phyloP scores from a whole-genome alignment of 106 monocot genomes.

The Allium sativum region DNA sequence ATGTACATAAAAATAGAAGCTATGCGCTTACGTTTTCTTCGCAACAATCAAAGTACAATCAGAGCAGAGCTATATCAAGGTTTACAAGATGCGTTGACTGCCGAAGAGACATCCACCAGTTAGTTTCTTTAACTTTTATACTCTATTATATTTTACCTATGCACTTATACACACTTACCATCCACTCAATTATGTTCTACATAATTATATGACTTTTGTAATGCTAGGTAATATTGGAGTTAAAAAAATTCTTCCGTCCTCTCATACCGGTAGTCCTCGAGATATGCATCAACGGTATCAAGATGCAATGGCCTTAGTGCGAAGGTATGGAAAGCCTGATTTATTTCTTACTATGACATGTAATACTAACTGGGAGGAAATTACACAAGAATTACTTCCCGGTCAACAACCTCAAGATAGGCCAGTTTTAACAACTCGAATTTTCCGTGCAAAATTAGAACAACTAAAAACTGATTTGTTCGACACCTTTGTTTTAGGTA shows the following conservation, averaged over 20 bases:
- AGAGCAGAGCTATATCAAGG: not conserved
- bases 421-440: not conserved
- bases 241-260: not conserved
- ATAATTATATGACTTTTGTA: not conserved
- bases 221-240: not conserved
- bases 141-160: not conserved
- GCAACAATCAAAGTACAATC: not conserved
- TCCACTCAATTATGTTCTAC: not conserved
- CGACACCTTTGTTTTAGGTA: not conserved
- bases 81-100: not conserved
- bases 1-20: not conserved
- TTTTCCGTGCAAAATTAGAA: conserved; percentile 3
- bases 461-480: not conserved
- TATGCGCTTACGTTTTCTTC: not conserved
- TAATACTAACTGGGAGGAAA: not conserved
- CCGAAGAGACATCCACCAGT: not conserved
- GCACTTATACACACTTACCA: too few species aligned
- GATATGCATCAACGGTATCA: conserved; percentile 1
- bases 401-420: not conserved
- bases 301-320: not conserved
- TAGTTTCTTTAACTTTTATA: not conserved
- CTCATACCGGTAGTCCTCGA: not conserved
- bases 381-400: not conserved
- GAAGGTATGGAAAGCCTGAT: not conserved
- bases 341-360: not conserved